Conservation (phyloP, 306 rosid species). For the Hylodesmum podocarpum region DNA sequence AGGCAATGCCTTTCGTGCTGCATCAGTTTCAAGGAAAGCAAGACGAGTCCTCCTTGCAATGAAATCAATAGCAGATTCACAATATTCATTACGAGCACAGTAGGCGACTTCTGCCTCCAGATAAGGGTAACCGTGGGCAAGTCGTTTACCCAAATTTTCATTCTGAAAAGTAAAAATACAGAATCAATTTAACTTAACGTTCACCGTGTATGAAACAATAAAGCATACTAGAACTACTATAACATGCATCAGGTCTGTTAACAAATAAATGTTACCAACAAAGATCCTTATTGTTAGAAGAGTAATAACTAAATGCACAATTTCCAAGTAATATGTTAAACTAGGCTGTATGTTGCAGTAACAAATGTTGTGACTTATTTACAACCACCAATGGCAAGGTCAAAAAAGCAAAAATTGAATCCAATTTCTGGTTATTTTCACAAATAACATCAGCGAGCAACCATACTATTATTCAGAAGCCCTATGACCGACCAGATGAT, state of each 20-base stretch:
- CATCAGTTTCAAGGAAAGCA: conserved; percentile 96
- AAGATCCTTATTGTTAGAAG: conserved; percentile 8
- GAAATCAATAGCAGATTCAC: conserved; percentile 94
- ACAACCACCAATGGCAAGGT: background rate
- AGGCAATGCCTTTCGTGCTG: conserved; percentile 83
- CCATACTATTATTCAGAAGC: background rate
- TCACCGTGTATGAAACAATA: background rate
- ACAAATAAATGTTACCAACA: background rate
- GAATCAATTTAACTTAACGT: background rate
- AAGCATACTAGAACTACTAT: conserved; percentile 10
- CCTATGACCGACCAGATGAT: background rate
- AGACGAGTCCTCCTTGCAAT: conserved; percentile 95
- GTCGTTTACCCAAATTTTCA: conserved; percentile 89
- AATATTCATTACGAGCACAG: conserved; percentile 95
- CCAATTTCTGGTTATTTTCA: background rate
- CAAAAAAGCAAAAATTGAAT: background rate
- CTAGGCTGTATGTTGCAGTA: background rate
- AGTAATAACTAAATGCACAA: background rate
- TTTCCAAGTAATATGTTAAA: background rate
- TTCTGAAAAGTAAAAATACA: conserved; percentile 45
- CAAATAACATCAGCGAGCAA: background rate
- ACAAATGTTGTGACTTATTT: too few species aligned
- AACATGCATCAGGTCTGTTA: conserved; percentile 1
- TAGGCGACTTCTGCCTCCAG: conserved; percentile 99
- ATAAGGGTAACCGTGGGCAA: conserved; percentile 93